A percentile compares a stretch with the other conserved stretches of the same genome.
Conservation (phyloP, 371 early-diverging fungal genomes). For the Mucor indicus region DNA sequence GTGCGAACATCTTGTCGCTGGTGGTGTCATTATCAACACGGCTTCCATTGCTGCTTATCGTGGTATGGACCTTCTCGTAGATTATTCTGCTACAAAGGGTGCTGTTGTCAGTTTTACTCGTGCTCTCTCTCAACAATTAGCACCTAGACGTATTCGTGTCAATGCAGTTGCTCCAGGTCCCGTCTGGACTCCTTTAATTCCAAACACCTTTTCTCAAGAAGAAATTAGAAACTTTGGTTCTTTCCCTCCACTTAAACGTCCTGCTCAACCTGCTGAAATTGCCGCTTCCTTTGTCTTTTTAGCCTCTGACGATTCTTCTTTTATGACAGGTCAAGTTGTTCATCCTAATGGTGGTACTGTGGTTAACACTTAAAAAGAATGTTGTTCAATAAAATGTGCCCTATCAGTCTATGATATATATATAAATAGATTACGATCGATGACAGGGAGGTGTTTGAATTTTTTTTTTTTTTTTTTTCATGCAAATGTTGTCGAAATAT, state of each 20-base stretch:
- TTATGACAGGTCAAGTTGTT: slow-evolving; percentile 63
- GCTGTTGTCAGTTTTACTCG: slow-evolving; percentile 62
- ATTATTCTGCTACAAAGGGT: slow-evolving; percentile 58
- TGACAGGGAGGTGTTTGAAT: too few relatives aligned
- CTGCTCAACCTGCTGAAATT: slow-evolving; percentile 64
- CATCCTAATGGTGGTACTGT: slow-evolving; percentile 51
- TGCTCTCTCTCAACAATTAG: slow-evolving; percentile 58
- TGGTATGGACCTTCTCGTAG: slow-evolving; percentile 54
- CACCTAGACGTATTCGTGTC: slow-evolving; percentile 57
- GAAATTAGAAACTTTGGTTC: slow-evolving; percentile 65
- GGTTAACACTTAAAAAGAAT: slow-evolving; percentile 33
- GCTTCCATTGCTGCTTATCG: slow-evolving; percentile 62
- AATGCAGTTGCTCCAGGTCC: slow-evolving; percentile 69
- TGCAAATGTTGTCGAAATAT: too few relatives aligned
- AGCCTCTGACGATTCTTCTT: slow-evolving; percentile 58
- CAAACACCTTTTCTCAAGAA: slow-evolving; percentile 61
- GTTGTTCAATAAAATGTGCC: background rate
- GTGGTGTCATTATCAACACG: slow-evolving; percentile 53
- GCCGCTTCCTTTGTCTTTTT: slow-evolving; percentile 65
- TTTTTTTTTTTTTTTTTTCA: too few relatives aligned
- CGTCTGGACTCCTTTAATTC: slow-evolving; percentile 67
- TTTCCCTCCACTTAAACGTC: slow-evolving; percentile 66
- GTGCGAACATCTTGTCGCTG: slow-evolving; percentile 46
- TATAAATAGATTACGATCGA: too few relatives aligned
- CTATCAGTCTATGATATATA: too few relatives aligned